Percentiles rank a stretch among this genome's conserved stretches.
Conservation (phyloP, 805 yeast genomes). For the Kodamaea kaohsiungensis region DNA sequence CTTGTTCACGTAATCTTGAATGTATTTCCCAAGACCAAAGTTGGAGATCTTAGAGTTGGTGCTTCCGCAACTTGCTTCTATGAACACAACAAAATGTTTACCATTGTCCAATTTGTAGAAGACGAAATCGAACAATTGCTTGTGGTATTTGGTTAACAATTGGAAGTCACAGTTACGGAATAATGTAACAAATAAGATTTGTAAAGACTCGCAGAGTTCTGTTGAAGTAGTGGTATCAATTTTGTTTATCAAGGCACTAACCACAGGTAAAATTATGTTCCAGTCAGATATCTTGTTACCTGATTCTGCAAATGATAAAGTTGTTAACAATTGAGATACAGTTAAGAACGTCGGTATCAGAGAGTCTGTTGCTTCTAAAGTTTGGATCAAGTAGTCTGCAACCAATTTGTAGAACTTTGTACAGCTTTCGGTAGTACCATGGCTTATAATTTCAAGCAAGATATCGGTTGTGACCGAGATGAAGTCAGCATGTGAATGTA, state of each 20-base stretch:
- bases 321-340: constrained; percentile 42
- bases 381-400: constrained; percentile 19
- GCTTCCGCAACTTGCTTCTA: constrained; percentile 46
- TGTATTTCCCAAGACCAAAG: constrained; percentile 42
- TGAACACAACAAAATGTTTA: constrained; percentile 44
- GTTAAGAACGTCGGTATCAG: constrained; percentile 11
- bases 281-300: constrained; percentile 64
- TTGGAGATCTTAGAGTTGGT: constrained; percentile 46
- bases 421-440: constrained; percentile 53
- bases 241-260: constrained; percentile 23
- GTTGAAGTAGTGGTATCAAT: constrained; percentile 9
- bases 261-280: constrained; percentile 31
- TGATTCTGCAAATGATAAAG: constrained; percentile 65
- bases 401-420: constrained; percentile 42
- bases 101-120: constrained; percentile 22
- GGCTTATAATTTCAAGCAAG: constrained; percentile 51
- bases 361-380: constrained; percentile 10
- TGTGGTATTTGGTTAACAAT: constrained; percentile 49
- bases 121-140: constrained; percentile 42
- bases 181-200: constrained; percentile 49
- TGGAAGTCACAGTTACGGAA: constrained; percentile 57
- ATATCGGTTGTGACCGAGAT: constrained; percentile 54
- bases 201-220: constrained; percentile 27
- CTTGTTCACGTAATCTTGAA: constrained; percentile 50
- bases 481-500: constrained; percentile 10